Conservation (phyloP, 805 yeast genomes). For the Ogataea glucozyma region DNA sequence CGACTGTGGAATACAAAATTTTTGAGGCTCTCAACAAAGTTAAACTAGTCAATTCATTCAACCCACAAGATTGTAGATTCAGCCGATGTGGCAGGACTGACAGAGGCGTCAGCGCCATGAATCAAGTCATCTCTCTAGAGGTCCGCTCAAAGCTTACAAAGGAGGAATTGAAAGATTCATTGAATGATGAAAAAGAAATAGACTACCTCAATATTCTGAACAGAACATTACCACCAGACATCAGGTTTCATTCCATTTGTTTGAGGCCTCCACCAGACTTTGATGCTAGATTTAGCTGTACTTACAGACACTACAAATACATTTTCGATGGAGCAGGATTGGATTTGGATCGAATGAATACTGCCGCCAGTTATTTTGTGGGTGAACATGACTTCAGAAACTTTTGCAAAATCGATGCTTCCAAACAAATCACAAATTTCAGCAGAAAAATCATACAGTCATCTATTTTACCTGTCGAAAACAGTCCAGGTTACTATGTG, state of each 20-base stretch:
- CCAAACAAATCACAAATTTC: constrained; percentile 85
- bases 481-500: constrained; percentile 48
- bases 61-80: constrained; percentile 65
- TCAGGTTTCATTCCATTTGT: constrained; percentile 78
- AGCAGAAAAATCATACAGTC: constrained; percentile 56
- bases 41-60: constrained; percentile 59
- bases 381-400: constrained; percentile 92
- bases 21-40: constrained; percentile 70
- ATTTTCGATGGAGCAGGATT: constrained; percentile 60
- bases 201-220: constrained; percentile 78
- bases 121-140: constrained; percentile 81
- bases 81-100: constrained; percentile 96
- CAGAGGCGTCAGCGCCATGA: constrained; percentile 95
- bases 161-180: constrained; percentile 61
- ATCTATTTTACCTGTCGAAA: constrained; percentile 23
- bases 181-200: constrained; percentile 65
- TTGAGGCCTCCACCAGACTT: constrained; percentile 79
- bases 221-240: constrained; percentile 75
- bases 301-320: constrained; percentile 83
- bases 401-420: constrained; percentile 91
- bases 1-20: constrained; percentile 82
- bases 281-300: constrained; percentile 92
- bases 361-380: constrained; percentile 60
- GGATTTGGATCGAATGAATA: constrained; percentile 64
- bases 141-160: constrained; percentile 67